Evolutionary conservation across 108 stramenopile species (phyloP), one percentile per base, ranked within the genome.

Genomic region (Cyclotella choctawhatcheeana): DNA sequence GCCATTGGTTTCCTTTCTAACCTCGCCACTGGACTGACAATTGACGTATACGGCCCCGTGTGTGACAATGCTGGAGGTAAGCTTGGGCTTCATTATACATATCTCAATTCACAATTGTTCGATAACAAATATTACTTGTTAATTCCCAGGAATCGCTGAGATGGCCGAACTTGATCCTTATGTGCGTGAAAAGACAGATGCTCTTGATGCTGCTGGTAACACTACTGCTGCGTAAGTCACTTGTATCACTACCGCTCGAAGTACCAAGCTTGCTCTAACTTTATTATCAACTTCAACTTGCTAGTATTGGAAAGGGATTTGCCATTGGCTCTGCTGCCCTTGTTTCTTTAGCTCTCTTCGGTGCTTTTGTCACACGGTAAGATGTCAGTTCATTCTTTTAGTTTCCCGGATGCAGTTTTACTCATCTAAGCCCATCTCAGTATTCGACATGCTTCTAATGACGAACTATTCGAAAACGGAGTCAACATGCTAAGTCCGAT

Each of bases 321-420:
- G 98, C 98, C 43, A 99, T 99, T 71, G 98, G 98, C 53, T 97
- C 97, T 33, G 98, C 98, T 56, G 98, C 96, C n/a, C 93, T 99
- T 71, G 97, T 97, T 27, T 98, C 97, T 30, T 86, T 99, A 30
- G 97, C 97, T 47, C 89, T 99, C 18, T 97, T 97, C 71, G 97
- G 96, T 40, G 97, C 98, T 33, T 99, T 98, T 66, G 97, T 98
- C 30, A 94, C 93, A 54, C 97, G 96, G 63, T 64, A 47, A 64
- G 63, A 44, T 24, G 2, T 58, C 29, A 10, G n/a, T n/a, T 17
- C 16, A 2, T 58, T 0, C 3, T n/a, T n/a, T n/a, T n/a, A n/a
- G n/a, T n/a, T n/a, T n/a, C n/a, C n/a, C n/a, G n/a, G n/a, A n/a
- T n/a, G n/a, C n/a, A n/a, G n/a, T n/a, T n/a, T n/a, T n/a, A n/a